A percentile compares a stretch with the other conserved stretches of the same genome.
Evolutionary conservation across 2,329 filamentous ascomycete genomes (phyloP).

Genomic region (Colletotrichum liaoningense): DNA sequence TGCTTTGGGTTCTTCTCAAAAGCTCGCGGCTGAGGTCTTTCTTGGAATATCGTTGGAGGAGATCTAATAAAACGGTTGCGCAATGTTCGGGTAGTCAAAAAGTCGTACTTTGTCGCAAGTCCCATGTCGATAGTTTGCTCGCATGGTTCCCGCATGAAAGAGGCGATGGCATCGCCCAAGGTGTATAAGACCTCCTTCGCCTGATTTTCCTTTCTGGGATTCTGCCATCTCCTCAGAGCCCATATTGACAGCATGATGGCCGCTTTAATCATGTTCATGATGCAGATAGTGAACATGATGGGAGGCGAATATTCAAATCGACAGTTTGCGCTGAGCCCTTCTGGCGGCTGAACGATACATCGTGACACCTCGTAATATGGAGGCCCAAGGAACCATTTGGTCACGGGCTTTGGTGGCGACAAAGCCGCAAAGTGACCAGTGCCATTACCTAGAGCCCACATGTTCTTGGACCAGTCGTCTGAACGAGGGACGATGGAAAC

Average conservation of each 20-base stretch:
- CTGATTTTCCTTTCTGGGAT: neutral
- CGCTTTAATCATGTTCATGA: slow-evolving; percentile 6
- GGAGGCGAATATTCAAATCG: neutral
- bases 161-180: slow-evolving; percentile 5
- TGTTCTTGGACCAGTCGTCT: slow-evolving; percentile 14
- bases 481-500: slow-evolving; percentile 14
- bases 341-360: neutral
- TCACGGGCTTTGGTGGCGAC: neutral
- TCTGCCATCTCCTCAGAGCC: neutral
- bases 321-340: neutral
- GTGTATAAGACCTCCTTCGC: neutral
- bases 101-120: neutral
- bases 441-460: slow-evolving; percentile 14
- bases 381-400: slow-evolving; percentile 2
- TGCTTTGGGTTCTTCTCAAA: neutral
- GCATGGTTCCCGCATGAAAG: slow-evolving; percentile 11
- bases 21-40: fast-evolving
- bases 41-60: neutral
- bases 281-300: neutral
- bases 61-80: neutral
- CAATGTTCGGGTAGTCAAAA: neutral
- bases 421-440: neutral
- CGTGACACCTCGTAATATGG: neutral
- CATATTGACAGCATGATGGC: slow-evolving; percentile 7
- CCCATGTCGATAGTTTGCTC: neutral